Conservation (phyloP, 1,284 basidiomycete species). For the Cryptococcus sp. region DNA sequence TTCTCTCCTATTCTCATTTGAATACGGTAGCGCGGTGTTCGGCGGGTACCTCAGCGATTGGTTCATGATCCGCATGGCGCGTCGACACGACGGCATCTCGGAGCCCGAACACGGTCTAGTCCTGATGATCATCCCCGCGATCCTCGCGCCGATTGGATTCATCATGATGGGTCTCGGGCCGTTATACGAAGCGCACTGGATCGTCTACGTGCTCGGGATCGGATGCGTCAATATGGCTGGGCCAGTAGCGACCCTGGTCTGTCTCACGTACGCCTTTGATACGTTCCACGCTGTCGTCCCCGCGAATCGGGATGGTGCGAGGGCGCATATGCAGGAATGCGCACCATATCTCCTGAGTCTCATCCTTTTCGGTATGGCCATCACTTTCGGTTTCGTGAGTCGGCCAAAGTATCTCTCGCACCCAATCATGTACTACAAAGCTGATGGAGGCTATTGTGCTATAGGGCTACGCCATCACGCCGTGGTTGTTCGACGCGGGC, state of each 20-base stretch:
- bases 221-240: slow-evolving; percentile 21
- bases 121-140: slow-evolving; percentile 21
- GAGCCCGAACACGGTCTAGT: slow-evolving; percentile 29
- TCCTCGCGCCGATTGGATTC: slow-evolving; percentile 21
- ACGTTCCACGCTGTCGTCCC: slow-evolving; percentile 25
- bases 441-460: not conserved
- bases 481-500: slow-evolving; percentile 25
- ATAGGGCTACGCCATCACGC: slow-evolving; percentile 28
- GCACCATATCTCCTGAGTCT: slow-evolving; percentile 24
- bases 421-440: not conserved
- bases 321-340: slow-evolving; percentile 17
- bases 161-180: slow-evolving; percentile 33
- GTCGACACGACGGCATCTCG: slow-evolving; percentile 21
- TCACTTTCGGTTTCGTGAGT: slow-evolving; percentile 30
- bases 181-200: slow-evolving; percentile 30
- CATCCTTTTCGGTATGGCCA: slow-evolving; percentile 10
- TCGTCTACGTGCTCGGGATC: slow-evolving; percentile 26
- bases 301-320: slow-evolving; percentile 9
- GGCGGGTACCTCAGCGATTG: slow-evolving; percentile 17
- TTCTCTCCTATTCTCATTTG: not conserved
- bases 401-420: too few species aligned
- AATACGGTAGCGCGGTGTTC: slow-evolving; percentile 8
- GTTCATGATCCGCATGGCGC: slow-evolving; percentile 14
- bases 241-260: slow-evolving; percentile 21
- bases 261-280: slow-evolving; percentile 28